Conservation (phyloP, 192 early-diverging fungal species). For the Backusella westeae region DNA sequence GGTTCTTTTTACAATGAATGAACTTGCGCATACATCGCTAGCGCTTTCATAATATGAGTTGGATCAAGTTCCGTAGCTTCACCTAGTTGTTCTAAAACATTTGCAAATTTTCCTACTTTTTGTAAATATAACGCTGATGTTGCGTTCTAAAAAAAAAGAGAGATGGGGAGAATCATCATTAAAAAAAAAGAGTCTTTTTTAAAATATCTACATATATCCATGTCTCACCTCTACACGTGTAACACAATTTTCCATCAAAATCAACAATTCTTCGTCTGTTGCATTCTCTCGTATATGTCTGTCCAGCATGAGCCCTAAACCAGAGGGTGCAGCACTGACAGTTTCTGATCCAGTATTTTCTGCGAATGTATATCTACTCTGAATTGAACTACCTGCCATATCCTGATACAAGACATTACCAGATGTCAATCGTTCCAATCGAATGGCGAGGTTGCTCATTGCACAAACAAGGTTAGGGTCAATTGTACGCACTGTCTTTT, state of each 20-base stretch:
- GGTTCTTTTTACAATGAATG: background rate
- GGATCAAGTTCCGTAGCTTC: slow-evolving; percentile 58
- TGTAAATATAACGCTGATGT: slow-evolving; percentile 57
- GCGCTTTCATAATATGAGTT: slow-evolving; percentile 55
- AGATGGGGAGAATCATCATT: background rate
- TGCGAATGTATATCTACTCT: background rate
- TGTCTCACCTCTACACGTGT: slow-evolving; percentile 55
- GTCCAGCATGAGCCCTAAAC: slow-evolving; percentile 15
- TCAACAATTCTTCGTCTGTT: slow-evolving; percentile 48
- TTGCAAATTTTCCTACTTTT: slow-evolving; percentile 52
- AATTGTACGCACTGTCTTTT: slow-evolving; percentile 13
- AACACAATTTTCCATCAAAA: slow-evolving; percentile 53
- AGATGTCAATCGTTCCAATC: slow-evolving; percentile 29
- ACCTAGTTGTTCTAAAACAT: slow-evolving; percentile 56
- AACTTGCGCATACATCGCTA: slow-evolving; percentile 60
- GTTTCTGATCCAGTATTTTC: slow-evolving; percentile 6
- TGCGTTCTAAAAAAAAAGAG: slow-evolving; percentile 44
- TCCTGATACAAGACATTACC: slow-evolving; percentile 15
- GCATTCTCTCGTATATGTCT: slow-evolving; percentile 45
- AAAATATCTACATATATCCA: background rate
- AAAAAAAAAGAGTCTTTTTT: background rate
- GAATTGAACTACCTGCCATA: background rate
- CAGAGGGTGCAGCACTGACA: background rate
- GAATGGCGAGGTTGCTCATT: slow-evolving; percentile 25
- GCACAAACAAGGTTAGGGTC: slow-evolving; percentile 22